A percentile compares a stretch with the other conserved stretches of the same genome.
Conservation (phyloP, 345 rosid genomes). For the Hibiscus mutabilis region DNA sequence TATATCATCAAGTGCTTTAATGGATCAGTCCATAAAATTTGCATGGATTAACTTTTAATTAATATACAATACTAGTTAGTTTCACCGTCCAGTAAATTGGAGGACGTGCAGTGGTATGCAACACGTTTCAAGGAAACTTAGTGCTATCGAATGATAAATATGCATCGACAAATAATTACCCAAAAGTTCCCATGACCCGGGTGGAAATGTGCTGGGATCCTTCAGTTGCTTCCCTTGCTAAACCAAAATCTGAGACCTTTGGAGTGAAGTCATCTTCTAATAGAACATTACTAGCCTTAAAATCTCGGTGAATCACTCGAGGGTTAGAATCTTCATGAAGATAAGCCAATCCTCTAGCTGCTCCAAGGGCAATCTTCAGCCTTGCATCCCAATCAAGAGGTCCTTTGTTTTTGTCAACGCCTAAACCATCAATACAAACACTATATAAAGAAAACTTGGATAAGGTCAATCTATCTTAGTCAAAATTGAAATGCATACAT, state of each 20-base stretch:
- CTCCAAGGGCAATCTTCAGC: constrained; percentile 96
- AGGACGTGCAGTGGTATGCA: background rate
- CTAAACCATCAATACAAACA: constrained; percentile 25
- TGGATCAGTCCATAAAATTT: background rate
- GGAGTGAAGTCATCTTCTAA: constrained; percentile 91
- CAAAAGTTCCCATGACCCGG: constrained; percentile 98
- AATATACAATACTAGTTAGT: background rate
- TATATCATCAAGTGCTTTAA: background rate
- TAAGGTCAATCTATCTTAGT: background rate
- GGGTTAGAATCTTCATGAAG: constrained; percentile 99
- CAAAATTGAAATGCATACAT: background rate
- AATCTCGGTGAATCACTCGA: constrained; percentile 95
- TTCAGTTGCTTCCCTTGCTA: constrained; percentile 99
- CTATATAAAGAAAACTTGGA: background rate
- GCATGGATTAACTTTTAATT: background rate
- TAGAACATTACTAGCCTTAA: constrained; percentile 93
- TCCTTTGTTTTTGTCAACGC: constrained; percentile 50
- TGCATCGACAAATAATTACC: constrained; percentile 37
- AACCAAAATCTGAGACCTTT: constrained; percentile 96
- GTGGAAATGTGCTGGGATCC: constrained; percentile 97
- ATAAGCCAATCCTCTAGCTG: constrained; percentile 97
- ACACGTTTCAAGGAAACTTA: background rate
- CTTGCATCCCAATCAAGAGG: constrained; percentile 98
- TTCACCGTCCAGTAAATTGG: background rate
- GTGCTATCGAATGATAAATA: background rate